A percentile compares a stretch with the other conserved stretches of the same genome.
Conservation (phyloP, 176 grass and related monocot species). For the Carex cristatella region DNA sequence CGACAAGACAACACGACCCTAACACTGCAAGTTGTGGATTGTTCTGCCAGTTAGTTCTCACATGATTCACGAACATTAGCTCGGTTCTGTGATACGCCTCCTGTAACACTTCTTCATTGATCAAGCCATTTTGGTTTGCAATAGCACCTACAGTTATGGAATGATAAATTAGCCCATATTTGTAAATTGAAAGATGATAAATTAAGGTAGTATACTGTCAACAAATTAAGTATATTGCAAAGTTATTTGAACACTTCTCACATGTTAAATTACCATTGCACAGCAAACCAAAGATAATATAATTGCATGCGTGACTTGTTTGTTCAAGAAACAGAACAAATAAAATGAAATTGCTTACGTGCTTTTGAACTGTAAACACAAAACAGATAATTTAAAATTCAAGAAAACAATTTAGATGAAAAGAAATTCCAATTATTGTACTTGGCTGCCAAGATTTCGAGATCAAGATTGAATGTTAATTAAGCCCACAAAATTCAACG, state of each 20-base stretch:
- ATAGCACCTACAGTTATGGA: not conserved
- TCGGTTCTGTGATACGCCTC: conserved; percentile 38
- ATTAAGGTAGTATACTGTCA: too few species aligned
- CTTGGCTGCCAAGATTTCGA: not conserved
- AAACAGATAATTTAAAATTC: not conserved
- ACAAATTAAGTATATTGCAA: not conserved
- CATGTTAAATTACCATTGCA: not conserved
- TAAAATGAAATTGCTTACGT: not conserved
- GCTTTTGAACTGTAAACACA: not conserved
- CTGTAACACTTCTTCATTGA: conserved; percentile 15
- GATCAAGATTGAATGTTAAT: not conserved
- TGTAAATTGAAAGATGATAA: too few species aligned
- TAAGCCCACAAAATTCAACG: too few species aligned
- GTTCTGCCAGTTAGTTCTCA: conserved; percentile 9
- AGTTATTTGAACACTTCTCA: not conserved
- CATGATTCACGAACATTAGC: conserved; percentile 25
- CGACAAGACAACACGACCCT: conserved; percentile 42
- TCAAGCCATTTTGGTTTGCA: conserved; percentile 9
- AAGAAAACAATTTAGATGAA: not conserved
- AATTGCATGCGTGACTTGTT: not conserved
- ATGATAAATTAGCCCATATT: not conserved
- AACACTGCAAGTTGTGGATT: not conserved
- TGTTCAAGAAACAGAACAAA: not conserved
- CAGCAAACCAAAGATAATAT: not conserved
- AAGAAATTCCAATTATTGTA: not conserved